Evolutionary conservation across 1,284 basidiomycete genomes (phyloP).

Genomic region (Anthracocystis setariae): DNA sequence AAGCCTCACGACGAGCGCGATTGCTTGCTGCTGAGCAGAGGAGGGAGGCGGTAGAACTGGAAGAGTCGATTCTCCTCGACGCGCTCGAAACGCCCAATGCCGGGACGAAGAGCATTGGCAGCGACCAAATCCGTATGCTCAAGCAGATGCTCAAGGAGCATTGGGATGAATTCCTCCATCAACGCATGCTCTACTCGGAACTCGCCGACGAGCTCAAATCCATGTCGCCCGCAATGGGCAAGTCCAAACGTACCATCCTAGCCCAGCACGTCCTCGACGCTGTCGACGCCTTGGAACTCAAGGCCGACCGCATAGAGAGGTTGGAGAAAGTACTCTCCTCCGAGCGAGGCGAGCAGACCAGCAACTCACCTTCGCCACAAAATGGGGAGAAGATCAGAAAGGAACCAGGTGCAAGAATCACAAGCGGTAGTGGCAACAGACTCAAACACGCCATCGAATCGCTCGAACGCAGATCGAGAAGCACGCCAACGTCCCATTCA

Average conservation of each 20-base stretch:
- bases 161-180: slow-evolving; percentile 63
- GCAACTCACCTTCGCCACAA: neutral
- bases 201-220: slow-evolving; percentile 65
- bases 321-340: slow-evolving; percentile 27
- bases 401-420: slow-evolving; percentile 12
- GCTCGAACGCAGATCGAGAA: slow-evolving; percentile 14
- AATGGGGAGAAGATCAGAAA: slow-evolving; percentile 14
- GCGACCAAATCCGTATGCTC: slow-evolving; percentile 8
- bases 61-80: slow-evolving; percentile 36
- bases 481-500: slow-evolving; percentile 24
- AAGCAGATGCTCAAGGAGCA: slow-evolving; percentile 51
- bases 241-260: slow-evolving; percentile 52
- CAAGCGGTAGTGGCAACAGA: slow-evolving; percentile 18
- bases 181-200: slow-evolving; percentile 60
- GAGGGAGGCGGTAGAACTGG: slow-evolving; percentile 22
- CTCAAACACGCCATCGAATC: slow-evolving; percentile 27
- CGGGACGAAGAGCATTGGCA: slow-evolving; percentile 2
- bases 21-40: slow-evolving; percentile 24
- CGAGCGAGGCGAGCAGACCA: neutral
- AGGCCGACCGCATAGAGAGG: slow-evolving; percentile 58
- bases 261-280: slow-evolving; percentile 62
- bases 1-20: slow-evolving; percentile 25
- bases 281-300: slow-evolving; percentile 61
- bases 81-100: slow-evolving; percentile 2
- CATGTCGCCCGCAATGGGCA: slow-evolving; percentile 55